These are phyloP conservation scores for Eremothecium gossypii DNA, from an alignment of 1,139 yeast genomes.

Conservation along the genomic window DNA sequence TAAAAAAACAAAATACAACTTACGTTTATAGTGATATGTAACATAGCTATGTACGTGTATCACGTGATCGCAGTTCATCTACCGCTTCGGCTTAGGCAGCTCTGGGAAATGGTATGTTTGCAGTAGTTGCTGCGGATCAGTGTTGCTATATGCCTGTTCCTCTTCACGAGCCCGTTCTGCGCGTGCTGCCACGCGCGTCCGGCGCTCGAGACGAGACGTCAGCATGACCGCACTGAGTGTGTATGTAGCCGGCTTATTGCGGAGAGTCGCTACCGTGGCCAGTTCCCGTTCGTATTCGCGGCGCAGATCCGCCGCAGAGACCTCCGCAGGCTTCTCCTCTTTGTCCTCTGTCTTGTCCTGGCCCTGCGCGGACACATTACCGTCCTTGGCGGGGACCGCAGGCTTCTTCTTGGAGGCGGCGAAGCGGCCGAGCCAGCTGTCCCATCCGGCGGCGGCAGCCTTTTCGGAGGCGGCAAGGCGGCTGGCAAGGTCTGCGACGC, in stretches of 20 bases:
- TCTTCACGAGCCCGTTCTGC: constrained; percentile 29
- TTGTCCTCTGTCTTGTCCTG: constrained; percentile 8
- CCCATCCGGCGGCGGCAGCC: constrained; percentile 24
- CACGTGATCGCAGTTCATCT: neutral
- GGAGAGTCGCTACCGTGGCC: constrained; percentile 23
- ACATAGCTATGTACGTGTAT: too few relatives aligned
- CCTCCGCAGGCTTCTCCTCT: constrained; percentile 14
- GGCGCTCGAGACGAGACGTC: constrained; percentile 40
- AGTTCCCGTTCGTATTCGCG: constrained; percentile 22
- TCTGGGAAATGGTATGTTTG: constrained; percentile 45
- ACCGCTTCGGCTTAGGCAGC: constrained; percentile 36
- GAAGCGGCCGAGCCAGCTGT: constrained; percentile 25
- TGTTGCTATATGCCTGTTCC: constrained; percentile 25
- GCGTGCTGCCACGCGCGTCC: constrained; percentile 29
- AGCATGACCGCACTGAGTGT: constrained; percentile 45
- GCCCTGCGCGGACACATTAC: neutral
- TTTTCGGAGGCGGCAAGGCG: constrained; percentile 33
- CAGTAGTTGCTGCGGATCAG: constrained; percentile 34
- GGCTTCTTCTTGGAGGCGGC: constrained; percentile 24
- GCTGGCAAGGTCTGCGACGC: constrained; percentile 34
- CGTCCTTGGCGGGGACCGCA: constrained; percentile 13
- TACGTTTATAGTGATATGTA: neutral
- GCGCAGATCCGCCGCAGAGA: neutral
- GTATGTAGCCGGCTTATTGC: constrained; percentile 37
- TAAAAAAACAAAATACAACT: neutral